phyloP scores from a whole-genome alignment of 345 rosid genomes.

The Fremontodendron californicum region DNA sequence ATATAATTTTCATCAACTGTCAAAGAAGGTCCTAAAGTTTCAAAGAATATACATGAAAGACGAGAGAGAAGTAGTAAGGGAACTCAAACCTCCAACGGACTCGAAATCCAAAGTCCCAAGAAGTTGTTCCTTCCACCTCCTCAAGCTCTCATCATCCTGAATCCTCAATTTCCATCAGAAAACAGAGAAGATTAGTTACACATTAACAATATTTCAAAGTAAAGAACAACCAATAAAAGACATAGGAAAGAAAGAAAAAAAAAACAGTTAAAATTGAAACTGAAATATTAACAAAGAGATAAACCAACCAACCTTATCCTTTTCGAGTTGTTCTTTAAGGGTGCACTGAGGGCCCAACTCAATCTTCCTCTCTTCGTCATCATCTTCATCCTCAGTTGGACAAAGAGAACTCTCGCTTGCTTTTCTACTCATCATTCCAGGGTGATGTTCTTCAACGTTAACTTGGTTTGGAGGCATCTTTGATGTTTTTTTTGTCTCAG shows the following conservation, averaged over 20 bases:
- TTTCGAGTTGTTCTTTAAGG: slow-evolving; percentile 54
- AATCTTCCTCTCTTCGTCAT: slow-evolving; percentile 34
- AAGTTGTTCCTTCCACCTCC: slow-evolving; percentile 80
- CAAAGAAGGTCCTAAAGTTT: not conserved
- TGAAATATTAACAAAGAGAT: not conserved
- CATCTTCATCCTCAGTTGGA: slow-evolving; percentile 2
- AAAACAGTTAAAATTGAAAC: not conserved
- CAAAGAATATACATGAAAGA: too few relatives aligned
- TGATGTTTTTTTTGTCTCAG: slow-evolving; percentile 12
- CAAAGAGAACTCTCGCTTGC: slow-evolving; percentile 1
- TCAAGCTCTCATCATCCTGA: slow-evolving; percentile 72
- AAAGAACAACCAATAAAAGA: not conserved
- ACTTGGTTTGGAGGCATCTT: slow-evolving; percentile 37
- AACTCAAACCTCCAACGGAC: slow-evolving; percentile 47
- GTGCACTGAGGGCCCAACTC: slow-evolving; percentile 65
- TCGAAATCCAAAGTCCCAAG: slow-evolving; percentile 55
- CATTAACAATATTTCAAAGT: not conserved
- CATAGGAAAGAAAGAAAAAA: too few relatives aligned
- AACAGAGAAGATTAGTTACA: not conserved
- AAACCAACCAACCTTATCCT: slow-evolving; percentile 47
- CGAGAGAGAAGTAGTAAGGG: not conserved
- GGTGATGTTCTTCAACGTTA: slow-evolving; percentile 13
- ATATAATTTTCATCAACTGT: not conserved
- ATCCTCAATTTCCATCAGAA: slow-evolving; percentile 10
- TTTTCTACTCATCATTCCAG: not conserved